phyloP scores from a whole-genome alignment of 495 filamentous ascomycete genomes.

The Aspergillus kassunensis region DNA sequence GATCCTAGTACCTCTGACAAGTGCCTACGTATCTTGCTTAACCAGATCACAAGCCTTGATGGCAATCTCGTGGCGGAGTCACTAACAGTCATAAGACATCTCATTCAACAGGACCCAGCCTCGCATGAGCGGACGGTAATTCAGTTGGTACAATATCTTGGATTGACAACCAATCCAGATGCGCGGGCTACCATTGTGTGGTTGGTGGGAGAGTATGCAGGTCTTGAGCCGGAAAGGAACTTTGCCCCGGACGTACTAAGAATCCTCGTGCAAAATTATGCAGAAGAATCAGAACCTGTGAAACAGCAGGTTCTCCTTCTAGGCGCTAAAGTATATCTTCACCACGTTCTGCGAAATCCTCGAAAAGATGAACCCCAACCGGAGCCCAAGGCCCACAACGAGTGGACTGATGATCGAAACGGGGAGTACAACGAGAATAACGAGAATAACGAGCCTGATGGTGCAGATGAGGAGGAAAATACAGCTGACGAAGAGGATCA shows the following conservation, averaged over 20 bases:
- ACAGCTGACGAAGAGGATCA: constrained; percentile 45
- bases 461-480: constrained; percentile 17
- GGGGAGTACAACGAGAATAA: no score
- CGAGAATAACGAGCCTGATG: constrained; percentile 29
- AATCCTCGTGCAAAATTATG: constrained; percentile 81
- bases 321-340: constrained; percentile 91
- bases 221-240: constrained; percentile 70
- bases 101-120: constrained; percentile 85
- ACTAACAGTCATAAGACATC: constrained; percentile 86
- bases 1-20: constrained; percentile 64
- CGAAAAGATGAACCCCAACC: constrained; percentile 23
- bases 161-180: constrained; percentile 74
- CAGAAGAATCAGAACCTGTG: constrained; percentile 75
- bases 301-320: constrained; percentile 90
- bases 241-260: constrained; percentile 90
- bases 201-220: constrained; percentile 93
- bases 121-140: constrained; percentile 78
- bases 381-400: constrained; percentile 25
- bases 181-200: constrained; percentile 93
- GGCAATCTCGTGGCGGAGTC: constrained; percentile 85
- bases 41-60: constrained; percentile 79
- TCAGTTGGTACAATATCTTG: constrained; percentile 85
- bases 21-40: constrained; percentile 76
- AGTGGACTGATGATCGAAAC: constrained; percentile 38
- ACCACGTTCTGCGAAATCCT: constrained; percentile 65